Percentiles rank a stretch among this genome's conserved stretches.
Conservation (phyloP, 768 basidiomycete genomes). For the Baorangia bicolor region DNA sequence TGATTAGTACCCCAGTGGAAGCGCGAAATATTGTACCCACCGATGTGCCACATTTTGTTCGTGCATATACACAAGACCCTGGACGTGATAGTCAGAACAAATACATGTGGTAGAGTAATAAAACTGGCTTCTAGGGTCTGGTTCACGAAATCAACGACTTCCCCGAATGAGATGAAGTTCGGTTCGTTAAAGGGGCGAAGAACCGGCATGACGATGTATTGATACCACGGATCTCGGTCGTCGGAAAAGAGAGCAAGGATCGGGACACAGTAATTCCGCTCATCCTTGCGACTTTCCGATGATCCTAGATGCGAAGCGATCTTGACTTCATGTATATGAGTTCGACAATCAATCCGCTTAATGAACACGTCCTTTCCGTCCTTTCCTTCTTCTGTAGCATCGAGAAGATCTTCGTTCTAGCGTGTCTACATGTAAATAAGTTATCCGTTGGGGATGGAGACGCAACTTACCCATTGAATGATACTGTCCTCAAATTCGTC, state of each 20-base stretch:
- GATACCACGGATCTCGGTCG: slow-evolving; percentile 10
- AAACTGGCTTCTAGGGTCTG: slow-evolving; percentile 20
- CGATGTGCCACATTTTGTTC: no score
- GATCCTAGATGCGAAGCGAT: no score
- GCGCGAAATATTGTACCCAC: slow-evolving; percentile 22
- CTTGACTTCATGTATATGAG: slow-evolving; percentile 8
- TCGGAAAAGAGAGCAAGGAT: slow-evolving; percentile 14
- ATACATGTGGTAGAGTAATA: fast-evolving
- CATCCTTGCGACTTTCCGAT: neutral
- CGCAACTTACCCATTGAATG: neutral
- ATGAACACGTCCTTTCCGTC: slow-evolving; percentile 8
- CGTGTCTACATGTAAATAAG: fast-evolving
- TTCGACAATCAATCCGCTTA: neutral
- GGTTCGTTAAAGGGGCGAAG: no score
- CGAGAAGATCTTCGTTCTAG: neutral
- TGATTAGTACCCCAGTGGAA: no score
- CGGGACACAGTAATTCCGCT: slow-evolving; percentile 25
- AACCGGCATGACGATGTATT: no score
- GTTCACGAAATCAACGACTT: no score
- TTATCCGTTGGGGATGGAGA: no score
- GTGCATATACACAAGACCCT: no score
- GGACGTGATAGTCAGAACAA: no score
- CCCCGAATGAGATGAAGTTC: no score
- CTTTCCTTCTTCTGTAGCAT: slow-evolving; percentile 1
- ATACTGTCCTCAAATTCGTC: neutral